Percentiles rank a stretch among this genome's conserved stretches.
These are phyloP conservation scores for Phytophthora citricola DNA, from an alignment of 352 stramenopile species.

Conservation along the genomic window DNA sequence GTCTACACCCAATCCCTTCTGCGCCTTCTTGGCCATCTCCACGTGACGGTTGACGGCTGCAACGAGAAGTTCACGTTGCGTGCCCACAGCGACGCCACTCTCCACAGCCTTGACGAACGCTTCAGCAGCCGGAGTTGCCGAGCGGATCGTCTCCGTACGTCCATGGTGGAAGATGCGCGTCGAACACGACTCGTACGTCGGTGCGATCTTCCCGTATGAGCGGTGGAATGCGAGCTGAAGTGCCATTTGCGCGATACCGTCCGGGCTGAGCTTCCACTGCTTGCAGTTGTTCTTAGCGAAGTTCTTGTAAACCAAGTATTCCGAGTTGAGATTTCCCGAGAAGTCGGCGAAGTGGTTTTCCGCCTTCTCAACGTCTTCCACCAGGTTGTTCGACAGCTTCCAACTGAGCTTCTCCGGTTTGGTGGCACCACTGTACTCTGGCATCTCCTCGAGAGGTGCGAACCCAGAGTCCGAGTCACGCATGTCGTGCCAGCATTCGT, in stretches of 20 bases:
- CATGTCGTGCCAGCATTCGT: constrained; percentile 93
- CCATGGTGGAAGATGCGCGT: constrained; percentile 91
- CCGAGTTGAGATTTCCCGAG: constrained; percentile 70
- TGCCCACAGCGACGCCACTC: constrained; percentile 40
- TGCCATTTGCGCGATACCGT: constrained; percentile 92
- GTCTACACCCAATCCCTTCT: constrained; percentile 88
- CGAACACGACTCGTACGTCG: constrained; percentile 94
- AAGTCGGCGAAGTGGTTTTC: constrained; percentile 74
- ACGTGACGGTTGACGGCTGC: constrained; percentile 85
- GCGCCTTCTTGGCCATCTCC: constrained; percentile 90
- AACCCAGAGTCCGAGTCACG: constrained; percentile 80
- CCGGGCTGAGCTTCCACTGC: constrained; percentile 90
- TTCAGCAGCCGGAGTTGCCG: constrained; percentile 72
- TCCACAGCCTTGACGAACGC: constrained; percentile 75
- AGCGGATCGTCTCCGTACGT: constrained; percentile 93
- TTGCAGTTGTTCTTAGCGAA: constrained; percentile 94
- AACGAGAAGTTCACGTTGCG: constrained; percentile 73
- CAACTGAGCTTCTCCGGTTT: constrained; percentile 68
- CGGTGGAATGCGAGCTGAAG: constrained; percentile 91
- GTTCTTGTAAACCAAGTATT: constrained; percentile 86
- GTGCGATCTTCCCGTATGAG: constrained; percentile 74
- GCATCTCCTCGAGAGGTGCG: constrained; percentile 64
- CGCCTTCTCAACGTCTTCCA: constrained; percentile 79
- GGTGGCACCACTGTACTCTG: constrained; percentile 49
- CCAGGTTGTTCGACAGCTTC: constrained; percentile 81